Conservation (phyloP, 345 rosid genomes). For the Linum trigynum region DNA sequence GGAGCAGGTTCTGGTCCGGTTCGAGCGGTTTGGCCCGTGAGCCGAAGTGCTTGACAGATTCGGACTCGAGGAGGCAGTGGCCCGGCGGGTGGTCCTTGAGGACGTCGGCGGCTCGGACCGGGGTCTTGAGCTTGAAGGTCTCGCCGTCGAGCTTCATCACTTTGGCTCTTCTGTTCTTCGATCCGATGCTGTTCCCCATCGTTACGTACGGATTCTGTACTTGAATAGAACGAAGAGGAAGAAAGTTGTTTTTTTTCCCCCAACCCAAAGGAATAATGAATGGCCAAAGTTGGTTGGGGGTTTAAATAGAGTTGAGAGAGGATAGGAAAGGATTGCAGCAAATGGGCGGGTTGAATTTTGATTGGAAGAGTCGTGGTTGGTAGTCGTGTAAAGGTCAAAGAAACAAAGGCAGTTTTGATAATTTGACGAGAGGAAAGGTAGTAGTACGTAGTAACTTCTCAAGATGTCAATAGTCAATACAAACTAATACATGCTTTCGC, state of each 20-base stretch:
- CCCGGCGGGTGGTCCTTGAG: conserved; percentile 52
- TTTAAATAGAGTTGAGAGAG: no score
- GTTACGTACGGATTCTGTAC: no score
- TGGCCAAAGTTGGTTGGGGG: not conserved
- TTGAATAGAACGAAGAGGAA: no score
- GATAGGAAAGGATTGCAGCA: no score
- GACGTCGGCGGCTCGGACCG: conserved; percentile 68
- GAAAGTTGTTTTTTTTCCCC: no score
- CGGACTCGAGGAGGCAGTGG: conserved; percentile 64
- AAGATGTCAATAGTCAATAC: no score
- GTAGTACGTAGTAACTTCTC: not conserved
- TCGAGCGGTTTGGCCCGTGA: conserved; percentile 63
- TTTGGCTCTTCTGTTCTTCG: conserved; percentile 40
- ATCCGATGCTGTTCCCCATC: conserved; percentile 75
- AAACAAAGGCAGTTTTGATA: not conserved
- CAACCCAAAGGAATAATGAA: not conserved
- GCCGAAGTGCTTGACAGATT: conserved; percentile 65
- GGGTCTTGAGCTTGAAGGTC: conserved; percentile 62
- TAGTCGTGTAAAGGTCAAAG: not conserved
- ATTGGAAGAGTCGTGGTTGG: not conserved
- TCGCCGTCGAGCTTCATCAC: conserved; percentile 88
- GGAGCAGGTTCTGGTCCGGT: conserved; percentile 43
- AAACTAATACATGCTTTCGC: no score
- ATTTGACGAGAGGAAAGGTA: no score
- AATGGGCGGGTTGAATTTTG: no score